Conservation (phyloP, 2,329 filamentous ascomycete genomes). For the Drechmeria coniospora region DNA sequence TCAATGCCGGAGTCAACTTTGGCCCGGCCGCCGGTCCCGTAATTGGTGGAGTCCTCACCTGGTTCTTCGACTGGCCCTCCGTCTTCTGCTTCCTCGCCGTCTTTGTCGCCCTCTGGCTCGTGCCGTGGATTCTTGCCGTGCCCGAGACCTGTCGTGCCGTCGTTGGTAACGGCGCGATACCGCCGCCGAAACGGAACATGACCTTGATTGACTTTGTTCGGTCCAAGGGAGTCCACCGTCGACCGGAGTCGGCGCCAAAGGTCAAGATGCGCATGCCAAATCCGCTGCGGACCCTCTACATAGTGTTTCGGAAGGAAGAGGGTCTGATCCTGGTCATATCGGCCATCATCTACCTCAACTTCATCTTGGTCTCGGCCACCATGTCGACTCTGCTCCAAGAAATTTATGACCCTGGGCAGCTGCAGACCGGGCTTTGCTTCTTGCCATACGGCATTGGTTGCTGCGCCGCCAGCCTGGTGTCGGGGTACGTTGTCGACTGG, state of each 20-base stretch:
- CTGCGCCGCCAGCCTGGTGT: slow-evolving; percentile 29
- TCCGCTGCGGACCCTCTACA: slow-evolving; percentile 35
- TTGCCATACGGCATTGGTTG: slow-evolving; percentile 38
- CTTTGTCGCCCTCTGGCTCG: slow-evolving; percentile 29
- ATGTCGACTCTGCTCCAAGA: slow-evolving; percentile 34
- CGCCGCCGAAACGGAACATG: slow-evolving; percentile 41
- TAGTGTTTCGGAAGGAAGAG: slow-evolving; percentile 43
- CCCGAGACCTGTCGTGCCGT: slow-evolving; percentile 45
- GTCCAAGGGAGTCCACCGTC: slow-evolving; percentile 17
- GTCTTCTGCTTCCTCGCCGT: slow-evolving; percentile 58
- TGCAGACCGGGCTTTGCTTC: slow-evolving; percentile 38
- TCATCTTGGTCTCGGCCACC: slow-evolving; percentile 38
- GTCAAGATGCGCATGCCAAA: slow-evolving; percentile 38
- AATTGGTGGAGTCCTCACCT: slow-evolving; percentile 46
- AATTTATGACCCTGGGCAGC: slow-evolving; percentile 34
- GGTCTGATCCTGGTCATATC: slow-evolving; percentile 36
- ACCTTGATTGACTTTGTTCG: slow-evolving; percentile 35
- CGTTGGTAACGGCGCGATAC: slow-evolving; percentile 47
- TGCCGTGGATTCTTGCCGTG: slow-evolving; percentile 38
- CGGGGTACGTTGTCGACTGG: slow-evolving; percentile 45
- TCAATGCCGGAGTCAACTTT: slow-evolving; percentile 42
- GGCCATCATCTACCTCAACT: slow-evolving; percentile 38
- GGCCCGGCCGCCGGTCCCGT: slow-evolving; percentile 41
- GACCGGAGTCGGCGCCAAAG: slow-evolving; percentile 17
- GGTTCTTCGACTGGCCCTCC: slow-evolving; percentile 51